A percentile compares a stretch with the other conserved stretches of the same genome.
Evolutionary conservation across 1,284 basidiomycete species (phyloP).

Genomic region (Ceratobasidium sp.): DNA sequence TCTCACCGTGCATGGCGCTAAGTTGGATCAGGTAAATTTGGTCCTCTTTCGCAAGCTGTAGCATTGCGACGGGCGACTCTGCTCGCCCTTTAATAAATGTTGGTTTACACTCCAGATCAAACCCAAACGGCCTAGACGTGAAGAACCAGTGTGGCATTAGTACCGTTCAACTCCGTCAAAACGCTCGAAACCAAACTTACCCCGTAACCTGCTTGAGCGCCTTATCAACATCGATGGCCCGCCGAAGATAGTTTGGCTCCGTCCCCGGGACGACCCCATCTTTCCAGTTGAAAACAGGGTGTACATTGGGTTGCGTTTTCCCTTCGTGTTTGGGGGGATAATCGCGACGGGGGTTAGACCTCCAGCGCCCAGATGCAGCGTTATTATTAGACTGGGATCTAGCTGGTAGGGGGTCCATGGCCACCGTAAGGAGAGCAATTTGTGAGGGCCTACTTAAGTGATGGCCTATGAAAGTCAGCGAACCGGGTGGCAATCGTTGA

Average conservation of each 20-base stretch:
- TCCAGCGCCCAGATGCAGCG: neutral
- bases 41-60: constrained; percentile 28
- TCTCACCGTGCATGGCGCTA: constrained; percentile 26
- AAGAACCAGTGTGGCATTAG: neutral
- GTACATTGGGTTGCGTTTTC: neutral
- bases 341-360: neutral
- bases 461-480: neutral
- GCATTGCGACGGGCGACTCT: constrained; percentile 11
- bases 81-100: constrained; percentile 8
- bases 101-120: constrained; percentile 38
- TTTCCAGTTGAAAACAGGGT: constrained; percentile 22
- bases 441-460: neutral
- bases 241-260: constrained; percentile 2
- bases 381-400: neutral
- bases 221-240: neutral
- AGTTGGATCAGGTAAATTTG: constrained; percentile 32
- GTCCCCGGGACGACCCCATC: constrained; percentile 20
- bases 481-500: neutral
- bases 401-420: neutral
- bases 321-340: neutral
- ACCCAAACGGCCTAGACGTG: constrained; percentile 30
- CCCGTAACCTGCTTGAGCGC: constrained; percentile 17
- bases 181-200: neutral
- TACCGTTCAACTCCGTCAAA: neutral
- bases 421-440: neutral